Percentiles rank a stretch among this genome's conserved stretches.
These are phyloP conservation scores for Trichoderma virens DNA, from an alignment of 495 filamentous ascomycete genomes.

Conservation along the genomic window DNA sequence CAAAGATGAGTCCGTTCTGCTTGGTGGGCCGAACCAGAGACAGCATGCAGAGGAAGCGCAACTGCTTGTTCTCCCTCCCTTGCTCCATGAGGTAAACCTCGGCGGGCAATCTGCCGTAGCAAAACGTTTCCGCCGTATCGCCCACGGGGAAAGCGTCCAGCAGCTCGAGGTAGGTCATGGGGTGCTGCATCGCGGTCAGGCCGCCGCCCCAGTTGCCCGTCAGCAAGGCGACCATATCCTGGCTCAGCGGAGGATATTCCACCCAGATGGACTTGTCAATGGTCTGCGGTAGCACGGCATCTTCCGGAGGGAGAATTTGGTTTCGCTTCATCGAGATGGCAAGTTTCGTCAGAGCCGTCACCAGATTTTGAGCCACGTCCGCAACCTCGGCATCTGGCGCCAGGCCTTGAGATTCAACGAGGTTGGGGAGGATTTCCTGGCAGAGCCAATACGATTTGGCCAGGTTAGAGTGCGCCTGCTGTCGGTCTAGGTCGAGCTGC, in stretches of 20 bases:
- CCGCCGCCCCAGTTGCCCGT: slow-evolving; percentile 51
- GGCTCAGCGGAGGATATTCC: slow-evolving; percentile 59
- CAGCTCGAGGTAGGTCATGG: slow-evolving; percentile 36
- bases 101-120: slow-evolving; percentile 65
- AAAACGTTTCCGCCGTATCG: slow-evolving; percentile 62
- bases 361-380: slow-evolving; percentile 45
- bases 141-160: slow-evolving; percentile 64
- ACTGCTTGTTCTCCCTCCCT: slow-evolving; percentile 52
- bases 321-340: slow-evolving; percentile 77
- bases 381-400: slow-evolving; percentile 33
- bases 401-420: slow-evolving; percentile 26
- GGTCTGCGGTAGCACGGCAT: slow-evolving; percentile 54
- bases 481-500: slow-evolving; percentile 35
- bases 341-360: slow-evolving; percentile 60
- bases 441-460: slow-evolving; percentile 79
- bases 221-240: slow-evolving; percentile 58
- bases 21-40: slow-evolving; percentile 62
- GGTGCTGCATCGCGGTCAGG: slow-evolving; percentile 25
- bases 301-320: slow-evolving; percentile 59
- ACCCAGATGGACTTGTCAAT: slow-evolving; percentile 71
- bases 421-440: slow-evolving; percentile 55
- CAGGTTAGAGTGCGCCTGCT: slow-evolving; percentile 70
- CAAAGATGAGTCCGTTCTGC: slow-evolving; percentile 57
- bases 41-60: slow-evolving; percentile 62
- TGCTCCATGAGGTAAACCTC: slow-evolving; percentile 63